Evolutionary conservation across 441 rosid genomes (phyloP), one percentile per base, ranked within the genome.

Genomic region (Brassica balearica): DNA sequence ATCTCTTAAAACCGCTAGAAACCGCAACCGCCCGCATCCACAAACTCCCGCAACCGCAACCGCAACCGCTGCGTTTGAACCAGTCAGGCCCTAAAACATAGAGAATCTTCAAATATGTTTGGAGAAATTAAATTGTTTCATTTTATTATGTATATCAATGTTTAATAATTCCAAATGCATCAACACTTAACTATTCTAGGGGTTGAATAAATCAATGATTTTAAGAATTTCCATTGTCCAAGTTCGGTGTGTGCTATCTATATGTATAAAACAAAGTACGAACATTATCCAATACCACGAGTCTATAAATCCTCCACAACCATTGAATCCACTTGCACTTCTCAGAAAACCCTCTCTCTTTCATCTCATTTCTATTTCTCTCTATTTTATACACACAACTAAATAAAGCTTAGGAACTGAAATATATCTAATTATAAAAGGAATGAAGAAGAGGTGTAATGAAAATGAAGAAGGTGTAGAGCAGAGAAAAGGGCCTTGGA

Each of bases 401-500:
- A 60, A 27, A 75, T 27, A 75, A 67, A 58, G 29, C 32, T 23
- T 23, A 23, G 55, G 27, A 74, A 9, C 15, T 11, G 11, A 58
- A 55, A 55, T 3, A 32, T 12, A 41, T 17, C 4, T 6, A 5
- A 8, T 29, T 2, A 8, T 2, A 48, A 23, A 34, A 15, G 5
- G 14, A 27, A 14, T 48, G 68, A 72, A 78, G 68, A 73, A 68
- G 25, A 78, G 69, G 51, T 72, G 19, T 53, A 34, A 68, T 67
- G 77, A 68, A 73, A 76, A 80, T 67, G 85, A 82, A 64, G 88
- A 80, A 15, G 78, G 76, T 4, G 60, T 66, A 65, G 88, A 83
- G 64, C 88, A 83, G 4, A 84, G 93, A 64, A 84, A 88, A 83
- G 95, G 96, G 10, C 96, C 92, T 5, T 86, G 95, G 97, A 90